Conservation (phyloP, 2,329 filamentous ascomycete species). For the Cercospora sesami region DNA sequence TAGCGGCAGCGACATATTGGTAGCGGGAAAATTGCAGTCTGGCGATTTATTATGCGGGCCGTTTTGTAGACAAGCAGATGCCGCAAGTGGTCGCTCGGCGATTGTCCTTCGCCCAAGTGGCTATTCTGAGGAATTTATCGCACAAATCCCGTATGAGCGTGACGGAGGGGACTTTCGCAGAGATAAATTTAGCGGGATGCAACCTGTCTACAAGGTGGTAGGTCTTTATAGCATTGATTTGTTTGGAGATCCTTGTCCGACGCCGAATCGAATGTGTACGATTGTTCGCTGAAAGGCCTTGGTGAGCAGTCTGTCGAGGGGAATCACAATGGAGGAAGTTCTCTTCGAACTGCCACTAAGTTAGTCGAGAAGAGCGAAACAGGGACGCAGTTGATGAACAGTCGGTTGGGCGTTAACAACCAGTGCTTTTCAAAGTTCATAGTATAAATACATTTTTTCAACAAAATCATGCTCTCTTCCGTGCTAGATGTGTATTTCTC, state of each 20-base stretch:
- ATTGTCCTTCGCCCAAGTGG: neutral
- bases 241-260: neutral
- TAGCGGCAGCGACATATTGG: neutral
- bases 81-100: neutral
- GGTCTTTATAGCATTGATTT: neutral
- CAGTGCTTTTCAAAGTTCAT: neutral
- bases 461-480: conserved; percentile 18
- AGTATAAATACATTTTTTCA: too few species aligned
- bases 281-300: neutral
- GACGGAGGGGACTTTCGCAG: neutral
- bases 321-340: too few species aligned
- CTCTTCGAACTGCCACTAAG: neutral
- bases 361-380: neutral
- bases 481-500: conserved; percentile 18
- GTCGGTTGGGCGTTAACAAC: neutral
- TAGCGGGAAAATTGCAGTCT: neutral
- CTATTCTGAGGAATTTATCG: neutral
- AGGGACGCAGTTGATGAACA: neutral
- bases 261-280: neutral
- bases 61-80: neutral
- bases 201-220: neutral
- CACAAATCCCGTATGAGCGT: neutral
- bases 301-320: too few species aligned
- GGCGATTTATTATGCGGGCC: neutral
- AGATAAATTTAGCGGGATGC: neutral